Percentiles rank a stretch among this genome's conserved stretches.
These are phyloP conservation scores for Taphrina sp. DNA, from an alignment of 1,139 yeast species.

Conservation along the genomic window DNA sequence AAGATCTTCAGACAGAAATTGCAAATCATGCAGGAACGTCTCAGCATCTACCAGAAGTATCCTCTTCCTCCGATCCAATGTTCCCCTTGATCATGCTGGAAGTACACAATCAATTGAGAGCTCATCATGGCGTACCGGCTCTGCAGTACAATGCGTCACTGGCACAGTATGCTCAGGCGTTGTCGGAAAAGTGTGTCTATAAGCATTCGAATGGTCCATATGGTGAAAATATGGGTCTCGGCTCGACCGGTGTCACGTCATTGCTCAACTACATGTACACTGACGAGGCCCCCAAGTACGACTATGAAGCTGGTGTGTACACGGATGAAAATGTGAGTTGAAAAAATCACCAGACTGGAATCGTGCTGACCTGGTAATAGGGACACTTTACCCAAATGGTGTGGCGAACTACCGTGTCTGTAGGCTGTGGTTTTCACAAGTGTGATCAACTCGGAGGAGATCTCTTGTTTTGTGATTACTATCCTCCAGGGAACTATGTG, in stretches of 20 bases:
- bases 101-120: slow-evolving; percentile 5
- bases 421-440: slow-evolving; percentile 59
- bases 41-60: no score
- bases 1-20: no score
- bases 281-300: no score
- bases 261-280: no score
- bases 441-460: background rate
- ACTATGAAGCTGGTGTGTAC: slow-evolving; percentile 2
- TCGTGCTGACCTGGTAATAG: no score
- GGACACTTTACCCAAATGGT: slow-evolving; percentile 73
- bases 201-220: slow-evolving; percentile 10
- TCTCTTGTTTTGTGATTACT: background rate
- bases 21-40: no score
- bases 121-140: slow-evolving; percentile 7
- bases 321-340: slow-evolving; percentile 4
- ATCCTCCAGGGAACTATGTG: slow-evolving; percentile 8
- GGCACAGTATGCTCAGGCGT: slow-evolving; percentile 3
- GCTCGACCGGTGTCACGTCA: background rate
- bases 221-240: slow-evolving; percentile 22
- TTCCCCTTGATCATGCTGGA: background rate
- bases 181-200: background rate
- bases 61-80: no score
- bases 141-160: slow-evolving; percentile 5
- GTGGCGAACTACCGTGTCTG: slow-evolving; percentile 60
- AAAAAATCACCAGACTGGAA: no score